Conservation (phyloP, 164 flowering plant genomes). For the Akebia trifoliata region DNA sequence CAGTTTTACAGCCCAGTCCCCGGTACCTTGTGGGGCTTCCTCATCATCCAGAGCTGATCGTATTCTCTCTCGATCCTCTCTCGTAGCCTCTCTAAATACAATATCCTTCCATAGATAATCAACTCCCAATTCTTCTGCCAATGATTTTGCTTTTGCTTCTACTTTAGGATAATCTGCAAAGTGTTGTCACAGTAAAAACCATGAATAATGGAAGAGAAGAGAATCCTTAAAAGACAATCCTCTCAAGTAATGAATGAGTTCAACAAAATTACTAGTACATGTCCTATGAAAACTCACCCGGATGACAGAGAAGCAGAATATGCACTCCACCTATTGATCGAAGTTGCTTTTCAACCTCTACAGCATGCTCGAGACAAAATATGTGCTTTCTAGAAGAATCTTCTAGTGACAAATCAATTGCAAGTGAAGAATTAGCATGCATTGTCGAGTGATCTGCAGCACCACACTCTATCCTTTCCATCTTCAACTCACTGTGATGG, state of each 20-base stretch:
- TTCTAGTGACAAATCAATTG: too few relatives aligned
- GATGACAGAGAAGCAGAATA: slow-evolving; percentile 75
- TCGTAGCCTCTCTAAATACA: slow-evolving; percentile 47
- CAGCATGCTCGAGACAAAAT: slow-evolving; percentile 95
- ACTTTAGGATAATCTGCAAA: slow-evolving; percentile 76
- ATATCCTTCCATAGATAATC: slow-evolving; percentile 55
- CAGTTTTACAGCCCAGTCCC: slow-evolving; percentile 95
- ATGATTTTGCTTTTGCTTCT: slow-evolving; percentile 60
- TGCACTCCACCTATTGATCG: slow-evolving; percentile 73
- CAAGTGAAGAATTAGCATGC: too few relatives aligned
- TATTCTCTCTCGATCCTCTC: slow-evolving; percentile 59
- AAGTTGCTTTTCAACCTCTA: slow-evolving; percentile 75
- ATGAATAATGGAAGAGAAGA: not conserved
- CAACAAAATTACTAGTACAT: not conserved
- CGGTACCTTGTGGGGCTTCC: slow-evolving; percentile 62
- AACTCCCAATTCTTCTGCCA: slow-evolving; percentile 65
- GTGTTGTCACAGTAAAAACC: not conserved
- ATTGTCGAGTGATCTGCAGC: slow-evolving; percentile 8
- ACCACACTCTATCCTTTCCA: slow-evolving; percentile 9
- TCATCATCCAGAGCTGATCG: slow-evolving; percentile 60
- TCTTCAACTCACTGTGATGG: slow-evolving; percentile 8
- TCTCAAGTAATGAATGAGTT: too few relatives aligned
- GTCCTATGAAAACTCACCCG: slow-evolving; percentile 41
- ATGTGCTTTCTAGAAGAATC: slow-evolving; percentile 80
- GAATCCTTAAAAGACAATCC: not conserved